Conservation (phyloP, 441 rosid genomes). For the Croton laevigatus region DNA sequence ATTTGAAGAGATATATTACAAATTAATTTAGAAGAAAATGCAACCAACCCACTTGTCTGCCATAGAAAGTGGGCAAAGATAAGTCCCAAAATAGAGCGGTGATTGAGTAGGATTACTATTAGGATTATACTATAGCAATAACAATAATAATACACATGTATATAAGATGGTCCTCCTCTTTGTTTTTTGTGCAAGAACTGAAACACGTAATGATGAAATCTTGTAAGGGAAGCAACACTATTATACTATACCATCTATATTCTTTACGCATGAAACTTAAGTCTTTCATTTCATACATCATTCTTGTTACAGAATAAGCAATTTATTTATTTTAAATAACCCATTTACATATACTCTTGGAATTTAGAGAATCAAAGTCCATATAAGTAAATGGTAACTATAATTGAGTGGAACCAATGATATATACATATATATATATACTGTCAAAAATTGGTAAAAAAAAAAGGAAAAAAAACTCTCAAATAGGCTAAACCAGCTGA, state of each 20-base stretch:
- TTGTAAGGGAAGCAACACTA: neutral
- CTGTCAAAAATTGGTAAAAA: too few relatives aligned
- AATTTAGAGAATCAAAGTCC: too few relatives aligned
- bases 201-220: neutral
- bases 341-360: too few relatives aligned
- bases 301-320: too few relatives aligned
- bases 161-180: neutral
- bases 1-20: neutral
- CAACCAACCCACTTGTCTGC: slow-evolving; percentile 10
- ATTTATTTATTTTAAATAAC: too few relatives aligned
- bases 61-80: neutral
- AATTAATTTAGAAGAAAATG: neutral
- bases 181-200: neutral
- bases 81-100: neutral
- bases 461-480: too few relatives aligned
- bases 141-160: neutral
- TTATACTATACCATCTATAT: neutral
- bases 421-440: too few relatives aligned
- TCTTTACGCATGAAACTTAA: too few relatives aligned
- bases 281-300: too few relatives aligned
- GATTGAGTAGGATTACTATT: neutral
- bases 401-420: too few relatives aligned
- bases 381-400: too few relatives aligned
- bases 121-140: neutral
- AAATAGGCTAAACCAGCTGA: too few relatives aligned